These are phyloP conservation scores for Cladophialophora chaetospira DNA, from an alignment of 2,329 filamentous ascomycete species.

Conservation along the genomic window DNA sequence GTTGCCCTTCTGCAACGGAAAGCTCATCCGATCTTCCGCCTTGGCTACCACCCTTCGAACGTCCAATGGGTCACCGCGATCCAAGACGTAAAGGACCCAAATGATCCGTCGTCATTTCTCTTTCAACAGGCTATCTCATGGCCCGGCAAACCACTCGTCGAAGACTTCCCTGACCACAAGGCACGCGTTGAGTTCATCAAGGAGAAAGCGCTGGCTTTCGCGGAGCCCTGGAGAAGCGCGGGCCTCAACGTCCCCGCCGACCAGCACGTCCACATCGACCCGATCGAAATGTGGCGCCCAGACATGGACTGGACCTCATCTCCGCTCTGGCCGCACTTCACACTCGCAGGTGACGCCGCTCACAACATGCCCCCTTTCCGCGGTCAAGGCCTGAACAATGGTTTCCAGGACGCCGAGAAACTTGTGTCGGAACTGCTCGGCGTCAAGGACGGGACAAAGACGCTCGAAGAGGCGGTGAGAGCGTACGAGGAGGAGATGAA, in stretches of 20 bases:
- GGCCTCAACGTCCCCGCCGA: constrained; percentile 19
- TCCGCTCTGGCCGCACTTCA: constrained; percentile 38
- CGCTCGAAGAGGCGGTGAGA: constrained; percentile 29
- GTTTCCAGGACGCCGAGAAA: constrained; percentile 56
- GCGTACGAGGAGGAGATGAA: constrained; percentile 43
- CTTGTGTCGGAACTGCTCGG: constrained; percentile 37
- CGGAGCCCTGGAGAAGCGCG: constrained; percentile 18
- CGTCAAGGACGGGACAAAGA: neutral
- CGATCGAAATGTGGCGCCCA: constrained; percentile 27
- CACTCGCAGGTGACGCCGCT: constrained; percentile 62
- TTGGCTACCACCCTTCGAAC: constrained; percentile 21
- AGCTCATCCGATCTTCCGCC: constrained; percentile 24
- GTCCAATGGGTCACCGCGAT: constrained; percentile 4
- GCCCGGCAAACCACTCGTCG: constrained; percentile 10
- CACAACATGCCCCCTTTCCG: constrained; percentile 64
- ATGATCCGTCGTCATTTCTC: constrained; percentile 18
- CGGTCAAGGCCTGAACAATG: constrained; percentile 61
- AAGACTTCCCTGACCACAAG: constrained; percentile 14
- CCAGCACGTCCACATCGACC: constrained; percentile 23
- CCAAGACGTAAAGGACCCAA: constrained; percentile 18
- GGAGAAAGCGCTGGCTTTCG: constrained; percentile 13
- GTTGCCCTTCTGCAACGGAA: constrained; percentile 26
- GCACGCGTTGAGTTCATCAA: constrained; percentile 27
- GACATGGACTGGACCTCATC: constrained; percentile 30
- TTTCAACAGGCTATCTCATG: constrained; percentile 21